These are phyloP conservation scores for Solanum raphanifolium DNA, from an alignment of 257 asterid species.

Conservation along the genomic window DNA sequence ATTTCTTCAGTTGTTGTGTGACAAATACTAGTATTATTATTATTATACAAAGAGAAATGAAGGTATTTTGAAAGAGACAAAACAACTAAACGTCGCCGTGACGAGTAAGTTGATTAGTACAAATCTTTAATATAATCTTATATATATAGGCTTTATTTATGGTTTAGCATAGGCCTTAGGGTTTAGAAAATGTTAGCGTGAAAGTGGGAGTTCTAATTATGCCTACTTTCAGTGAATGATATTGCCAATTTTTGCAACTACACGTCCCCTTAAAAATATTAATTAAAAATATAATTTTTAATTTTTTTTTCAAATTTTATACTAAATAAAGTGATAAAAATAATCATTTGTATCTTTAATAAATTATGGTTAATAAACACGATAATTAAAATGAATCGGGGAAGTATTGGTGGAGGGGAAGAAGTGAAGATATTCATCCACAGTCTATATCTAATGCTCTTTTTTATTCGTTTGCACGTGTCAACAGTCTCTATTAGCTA, in stretches of 20 bases:
- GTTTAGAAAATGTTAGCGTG: not conserved
- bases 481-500: not conserved
- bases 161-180: not conserved
- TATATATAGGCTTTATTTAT: not conserved
- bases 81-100: slow-evolving; percentile 32
- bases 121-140: not conserved
- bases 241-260: not conserved
- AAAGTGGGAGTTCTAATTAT: not conserved
- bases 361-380: not conserved
- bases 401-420: not conserved
- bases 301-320: not conserved
- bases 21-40: not conserved
- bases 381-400: not conserved
- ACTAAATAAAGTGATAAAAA: not conserved
- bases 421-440: not conserved
- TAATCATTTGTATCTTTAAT: not conserved
- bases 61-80: slow-evolving; percentile 4
- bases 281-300: not conserved
- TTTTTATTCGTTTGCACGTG: not conserved
- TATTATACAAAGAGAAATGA: not conserved
- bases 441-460: not conserved
- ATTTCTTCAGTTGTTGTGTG: not conserved
- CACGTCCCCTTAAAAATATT: not conserved
- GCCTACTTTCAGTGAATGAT: not conserved
- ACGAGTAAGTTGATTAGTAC: slow-evolving; percentile 12